phyloP scores from a whole-genome alignment of 306 rosid genomes.

The Vigna unguiculata region DNA sequence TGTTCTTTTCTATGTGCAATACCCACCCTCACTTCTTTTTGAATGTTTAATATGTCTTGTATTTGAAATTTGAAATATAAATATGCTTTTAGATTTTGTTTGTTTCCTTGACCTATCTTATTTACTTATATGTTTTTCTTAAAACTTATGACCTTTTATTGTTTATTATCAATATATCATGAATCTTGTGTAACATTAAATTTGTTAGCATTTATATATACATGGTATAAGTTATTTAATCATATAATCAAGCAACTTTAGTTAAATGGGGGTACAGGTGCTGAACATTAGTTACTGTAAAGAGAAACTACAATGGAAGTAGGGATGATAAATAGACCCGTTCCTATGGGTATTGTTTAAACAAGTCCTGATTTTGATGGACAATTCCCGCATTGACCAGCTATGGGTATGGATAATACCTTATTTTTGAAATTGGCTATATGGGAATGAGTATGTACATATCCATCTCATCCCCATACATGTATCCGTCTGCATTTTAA shows the following conservation, averaged over 20 bases:
- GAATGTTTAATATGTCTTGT: not conserved
- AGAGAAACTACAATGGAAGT: not conserved
- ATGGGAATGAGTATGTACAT: no score
- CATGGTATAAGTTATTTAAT: not conserved
- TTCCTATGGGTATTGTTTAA: no score
- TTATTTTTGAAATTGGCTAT: no score
- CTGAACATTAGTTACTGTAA: not conserved
- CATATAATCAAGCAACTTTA: constrained; percentile 24
- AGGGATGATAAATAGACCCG: no score
- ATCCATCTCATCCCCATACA: no score
- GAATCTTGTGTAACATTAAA: not conserved
- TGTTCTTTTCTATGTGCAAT: not conserved
- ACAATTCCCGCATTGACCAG: no score
- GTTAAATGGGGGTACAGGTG: constrained; percentile 9
- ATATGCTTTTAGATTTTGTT: not conserved
- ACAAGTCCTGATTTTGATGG: no score
- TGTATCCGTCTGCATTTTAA: no score
- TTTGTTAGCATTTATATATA: not conserved
- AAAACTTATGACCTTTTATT: not conserved
- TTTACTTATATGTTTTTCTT: not conserved
- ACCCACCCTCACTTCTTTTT: not conserved
- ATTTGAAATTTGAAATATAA: not conserved
- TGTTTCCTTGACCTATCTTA: not conserved
- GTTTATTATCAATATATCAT: not conserved
- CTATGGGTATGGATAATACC: no score